Evolutionary conservation across 2,329 filamentous ascomycete species (phyloP).

Genomic region (Colletotrichum tamarilloi): DNA sequence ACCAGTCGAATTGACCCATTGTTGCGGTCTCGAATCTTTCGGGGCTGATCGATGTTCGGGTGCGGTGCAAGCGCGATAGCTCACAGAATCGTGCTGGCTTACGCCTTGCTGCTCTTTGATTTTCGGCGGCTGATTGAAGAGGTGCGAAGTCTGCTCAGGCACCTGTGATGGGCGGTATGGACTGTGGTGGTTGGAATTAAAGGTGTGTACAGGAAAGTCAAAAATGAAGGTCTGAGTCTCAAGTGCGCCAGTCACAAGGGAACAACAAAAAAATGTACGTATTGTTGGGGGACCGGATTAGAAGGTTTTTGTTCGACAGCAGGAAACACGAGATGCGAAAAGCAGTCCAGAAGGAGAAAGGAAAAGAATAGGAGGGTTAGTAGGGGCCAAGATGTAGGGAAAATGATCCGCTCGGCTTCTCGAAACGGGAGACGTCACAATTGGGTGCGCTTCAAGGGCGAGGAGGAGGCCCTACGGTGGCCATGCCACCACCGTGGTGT

Average conservation of each 20-base stretch:
- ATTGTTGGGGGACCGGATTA: constrained; percentile 15
- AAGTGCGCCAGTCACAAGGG: constrained; percentile 38
- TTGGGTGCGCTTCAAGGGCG: constrained; percentile 36
- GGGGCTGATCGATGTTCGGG: not conserved
- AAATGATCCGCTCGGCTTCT: constrained; percentile 33
- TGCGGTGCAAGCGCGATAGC: not conserved
- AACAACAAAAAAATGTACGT: constrained; percentile 36
- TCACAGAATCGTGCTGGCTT: not conserved
- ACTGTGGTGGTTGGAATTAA: constrained; percentile 25
- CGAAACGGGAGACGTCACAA: constrained; percentile 44
- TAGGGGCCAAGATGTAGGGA: constrained; percentile 22
- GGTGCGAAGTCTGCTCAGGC: constrained; percentile 20
- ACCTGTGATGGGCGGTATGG: constrained; percentile 13
- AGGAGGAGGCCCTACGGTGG: constrained; percentile 30
- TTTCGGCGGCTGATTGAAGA: not conserved
- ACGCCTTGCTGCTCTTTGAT: not conserved
- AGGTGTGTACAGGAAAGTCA: constrained; percentile 16
- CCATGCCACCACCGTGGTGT: constrained; percentile 18
- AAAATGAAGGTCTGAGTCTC: constrained; percentile 32
- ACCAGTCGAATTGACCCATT: constrained; percentile 68
- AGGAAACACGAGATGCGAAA: constrained; percentile 27
- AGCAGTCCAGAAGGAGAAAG: constrained; percentile 27
- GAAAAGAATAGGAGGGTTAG: constrained; percentile 9
- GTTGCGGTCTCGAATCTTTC: not conserved
- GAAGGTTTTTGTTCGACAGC: constrained; percentile 26